A percentile compares a stretch with the other conserved stretches of the same genome.
phyloP scores from a whole-genome alignment of 495 filamentous ascomycete genomes.

The Sordaria brevicollis region DNA sequence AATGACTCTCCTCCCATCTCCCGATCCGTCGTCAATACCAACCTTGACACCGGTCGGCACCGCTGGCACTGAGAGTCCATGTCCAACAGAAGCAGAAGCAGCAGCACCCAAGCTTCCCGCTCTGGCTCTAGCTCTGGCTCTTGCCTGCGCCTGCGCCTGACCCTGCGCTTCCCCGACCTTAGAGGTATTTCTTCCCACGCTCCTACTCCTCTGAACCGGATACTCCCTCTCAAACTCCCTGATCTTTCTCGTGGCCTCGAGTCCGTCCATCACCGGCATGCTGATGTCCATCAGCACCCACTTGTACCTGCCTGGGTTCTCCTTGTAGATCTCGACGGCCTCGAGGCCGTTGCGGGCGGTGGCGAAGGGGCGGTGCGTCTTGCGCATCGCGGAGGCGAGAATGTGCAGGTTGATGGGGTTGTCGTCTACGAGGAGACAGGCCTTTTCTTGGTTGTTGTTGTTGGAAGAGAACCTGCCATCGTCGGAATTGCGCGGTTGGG shows the following conservation, averaged over 20 bases:
- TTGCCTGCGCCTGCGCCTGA: neutral
- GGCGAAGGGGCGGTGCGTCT: slow-evolving; percentile 37
- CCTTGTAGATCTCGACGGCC: slow-evolving; percentile 42
- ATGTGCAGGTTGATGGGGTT: slow-evolving; percentile 33
- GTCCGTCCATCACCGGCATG: slow-evolving; percentile 65
- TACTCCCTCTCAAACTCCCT: slow-evolving; percentile 42
- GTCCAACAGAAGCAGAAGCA: neutral
- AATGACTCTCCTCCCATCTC: neutral
- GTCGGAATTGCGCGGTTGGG: neutral
- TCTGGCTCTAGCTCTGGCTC: neutral
- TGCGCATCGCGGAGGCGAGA: slow-evolving; percentile 44
- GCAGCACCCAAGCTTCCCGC: neutral
- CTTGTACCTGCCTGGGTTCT: slow-evolving; percentile 19
- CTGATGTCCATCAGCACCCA: slow-evolving; percentile 47
- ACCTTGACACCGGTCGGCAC: neutral
- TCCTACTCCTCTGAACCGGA: neutral
- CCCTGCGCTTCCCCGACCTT: neutral
- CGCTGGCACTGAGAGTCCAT: no score
- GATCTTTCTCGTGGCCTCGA: slow-evolving; percentile 53
- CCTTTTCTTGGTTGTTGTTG: neutral
- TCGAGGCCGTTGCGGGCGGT: slow-evolving; percentile 49
- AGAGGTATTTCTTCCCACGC: neutral
- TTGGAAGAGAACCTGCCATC: neutral
- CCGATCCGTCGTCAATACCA: neutral
- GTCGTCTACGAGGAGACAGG: slow-evolving; percentile 34